phyloP scores from a whole-genome alignment of 257 asterid genomes.

The Thymus quinquecostatus region DNA sequence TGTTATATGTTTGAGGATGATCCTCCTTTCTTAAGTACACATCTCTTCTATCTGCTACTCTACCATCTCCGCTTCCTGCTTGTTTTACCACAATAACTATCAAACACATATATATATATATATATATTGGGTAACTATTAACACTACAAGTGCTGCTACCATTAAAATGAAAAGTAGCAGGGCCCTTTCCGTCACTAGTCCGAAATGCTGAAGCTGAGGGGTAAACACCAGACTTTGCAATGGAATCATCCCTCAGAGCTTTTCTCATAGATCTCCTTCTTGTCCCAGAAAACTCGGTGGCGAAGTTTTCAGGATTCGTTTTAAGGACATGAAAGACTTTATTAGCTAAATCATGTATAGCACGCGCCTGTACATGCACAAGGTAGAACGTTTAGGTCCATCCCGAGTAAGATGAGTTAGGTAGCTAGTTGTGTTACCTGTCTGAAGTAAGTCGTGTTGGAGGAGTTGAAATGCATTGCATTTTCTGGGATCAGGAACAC shows the following conservation, averaged over 20 bases:
- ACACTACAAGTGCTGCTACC: not conserved
- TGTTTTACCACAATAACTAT: too few relatives aligned
- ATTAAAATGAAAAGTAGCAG: not conserved
- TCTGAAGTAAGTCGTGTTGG: conserved; percentile 67
- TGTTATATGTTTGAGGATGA: conserved; percentile 5
- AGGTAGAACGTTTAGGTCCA: not conserved
- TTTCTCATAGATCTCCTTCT: conserved; percentile 75
- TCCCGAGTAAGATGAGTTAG: too few relatives aligned
- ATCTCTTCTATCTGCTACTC: conserved; percentile 42
- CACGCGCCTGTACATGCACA: conserved; percentile 60
- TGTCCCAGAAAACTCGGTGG: conserved; percentile 57
- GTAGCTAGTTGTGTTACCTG: conserved; percentile 46
- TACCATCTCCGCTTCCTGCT: conserved; percentile 42
- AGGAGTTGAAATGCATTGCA: conserved; percentile 88
- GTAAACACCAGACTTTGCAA: too few relatives aligned
- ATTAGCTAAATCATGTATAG: conserved; percentile 73
- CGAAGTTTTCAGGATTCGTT: conserved; percentile 65
- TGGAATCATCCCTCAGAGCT: conserved; percentile 36
- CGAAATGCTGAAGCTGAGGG: conserved; percentile 35
- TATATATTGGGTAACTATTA: too few relatives aligned
- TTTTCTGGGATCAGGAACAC: conserved; percentile 81
- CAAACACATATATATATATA: too few relatives aligned
- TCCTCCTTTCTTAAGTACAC: conserved; percentile 37
- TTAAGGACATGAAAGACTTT: conserved; percentile 70
- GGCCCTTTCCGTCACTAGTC: conserved; percentile 35